phyloP scores from a whole-genome alignment of 768 basidiomycete species.

The Rhizopogon salebrosus region DNA sequence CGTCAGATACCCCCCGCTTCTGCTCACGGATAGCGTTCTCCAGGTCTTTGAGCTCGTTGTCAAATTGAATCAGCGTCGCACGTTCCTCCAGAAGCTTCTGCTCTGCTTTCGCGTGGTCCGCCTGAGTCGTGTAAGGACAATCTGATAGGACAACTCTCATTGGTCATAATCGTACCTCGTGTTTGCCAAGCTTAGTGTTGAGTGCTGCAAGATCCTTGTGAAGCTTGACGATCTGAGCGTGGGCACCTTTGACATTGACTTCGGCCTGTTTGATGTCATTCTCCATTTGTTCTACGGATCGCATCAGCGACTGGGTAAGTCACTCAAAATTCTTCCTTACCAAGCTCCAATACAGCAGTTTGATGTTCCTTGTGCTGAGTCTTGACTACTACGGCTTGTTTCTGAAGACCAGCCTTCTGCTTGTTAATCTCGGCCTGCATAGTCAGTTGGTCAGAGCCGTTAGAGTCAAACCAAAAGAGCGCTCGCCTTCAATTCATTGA shows the following conservation, averaged over 20 bases:
- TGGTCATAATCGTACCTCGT: slow-evolving; percentile 13
- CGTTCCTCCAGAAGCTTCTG: slow-evolving; percentile 76
- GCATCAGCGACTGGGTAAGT: not conserved
- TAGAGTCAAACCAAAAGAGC: not conserved
- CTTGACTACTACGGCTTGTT: slow-evolving; percentile 78
- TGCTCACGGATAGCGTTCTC: slow-evolving; percentile 79
- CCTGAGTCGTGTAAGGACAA: slow-evolving; percentile 28
- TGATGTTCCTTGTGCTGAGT: slow-evolving; percentile 86
- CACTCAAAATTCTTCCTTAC: slow-evolving; percentile 37
- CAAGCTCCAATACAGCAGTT: slow-evolving; percentile 81
- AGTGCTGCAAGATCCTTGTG: slow-evolving; percentile 61
- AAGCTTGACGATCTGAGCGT: slow-evolving; percentile 45
- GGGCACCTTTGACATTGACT: slow-evolving; percentile 24
- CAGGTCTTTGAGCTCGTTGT: slow-evolving; percentile 80
- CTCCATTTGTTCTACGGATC: slow-evolving; percentile 24
- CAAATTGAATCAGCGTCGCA: slow-evolving; percentile 82
- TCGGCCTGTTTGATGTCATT: slow-evolving; percentile 23
- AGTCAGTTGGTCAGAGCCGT: not conserved
- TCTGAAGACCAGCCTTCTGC: slow-evolving; percentile 77
- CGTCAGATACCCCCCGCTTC: slow-evolving; percentile 62
- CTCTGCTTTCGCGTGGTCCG: slow-evolving; percentile 59
- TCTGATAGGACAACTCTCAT: not conserved
- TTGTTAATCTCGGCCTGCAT: slow-evolving; percentile 67
- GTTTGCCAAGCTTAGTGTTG: slow-evolving; percentile 36
- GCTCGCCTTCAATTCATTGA: slow-evolving; percentile 83